Conservation (phyloP, 306 rosid genomes). For the Chamaecrista fasciculata region DNA sequence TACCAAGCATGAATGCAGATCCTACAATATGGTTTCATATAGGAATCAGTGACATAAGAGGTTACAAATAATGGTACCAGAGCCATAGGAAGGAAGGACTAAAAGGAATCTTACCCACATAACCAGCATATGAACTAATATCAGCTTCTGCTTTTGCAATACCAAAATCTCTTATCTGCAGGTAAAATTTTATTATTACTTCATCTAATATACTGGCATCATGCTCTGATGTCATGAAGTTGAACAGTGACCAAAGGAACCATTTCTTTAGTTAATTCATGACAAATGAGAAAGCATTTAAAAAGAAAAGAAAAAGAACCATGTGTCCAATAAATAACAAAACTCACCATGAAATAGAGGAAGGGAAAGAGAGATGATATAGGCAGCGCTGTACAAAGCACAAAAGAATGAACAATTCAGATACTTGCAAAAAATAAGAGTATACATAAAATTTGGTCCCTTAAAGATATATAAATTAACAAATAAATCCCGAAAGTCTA, state of each 20-base stretch:
- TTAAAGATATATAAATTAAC: too few relatives aligned
- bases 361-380: constrained; percentile 48
- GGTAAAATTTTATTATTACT: constrained; percentile 16
- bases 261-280: too few relatives aligned
- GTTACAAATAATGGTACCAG: background rate
- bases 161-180: constrained; percentile 74
- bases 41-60: background rate
- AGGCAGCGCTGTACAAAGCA: constrained; percentile 41
- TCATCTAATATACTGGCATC: too few relatives aligned
- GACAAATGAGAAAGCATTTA: too few relatives aligned
- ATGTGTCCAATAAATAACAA: background rate
- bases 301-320: too few relatives aligned
- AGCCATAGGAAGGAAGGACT: background rate
- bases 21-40: constrained; percentile 44
- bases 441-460: too few relatives aligned
- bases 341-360: constrained; percentile 55
- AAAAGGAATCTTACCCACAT: constrained; percentile 55
- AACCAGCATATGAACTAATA: constrained; percentile 78
- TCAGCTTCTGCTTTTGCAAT: constrained; percentile 77
- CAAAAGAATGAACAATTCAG: background rate
- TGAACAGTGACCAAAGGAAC: too few relatives aligned
- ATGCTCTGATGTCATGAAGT: too few relatives aligned
- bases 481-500: too few relatives aligned
- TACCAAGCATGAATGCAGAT: constrained; percentile 78
- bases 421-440: background rate